Evolutionary conservation across 345 rosid species (phyloP), one percentile per base, ranked within the genome.

Genomic region (Pistacia integerrima): DNA sequence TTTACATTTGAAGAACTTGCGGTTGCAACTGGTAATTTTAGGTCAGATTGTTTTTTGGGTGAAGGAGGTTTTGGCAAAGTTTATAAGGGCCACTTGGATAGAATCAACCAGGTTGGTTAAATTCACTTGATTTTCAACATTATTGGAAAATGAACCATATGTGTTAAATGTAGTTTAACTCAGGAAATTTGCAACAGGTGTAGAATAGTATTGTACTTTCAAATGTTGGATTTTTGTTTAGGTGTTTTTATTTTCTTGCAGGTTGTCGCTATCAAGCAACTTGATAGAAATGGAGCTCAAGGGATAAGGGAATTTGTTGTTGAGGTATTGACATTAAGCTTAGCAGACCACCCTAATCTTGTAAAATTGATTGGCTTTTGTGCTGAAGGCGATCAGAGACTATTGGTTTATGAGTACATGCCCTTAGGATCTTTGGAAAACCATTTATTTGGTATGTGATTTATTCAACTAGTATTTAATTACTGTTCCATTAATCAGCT

Each of bases 31-130:
- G 86, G 82, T 2, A 87, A 91, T 85, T 94, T 94, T 58, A 83
- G 85, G 74, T 66, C 82, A 1, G 88, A 85, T 82, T 90, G 90
- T 85, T 90, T 90, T 69, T 72, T 94, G 49, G 97, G 98, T 36
- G 94, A 88, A 89, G 98, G 98, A 22, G 98, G 98, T 44, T 94
- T 94, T 60, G 98, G 97, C 13, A 90, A 87, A 84, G 97, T 94
- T 41, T 94, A 78, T 84, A 91, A 86, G 73, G 98, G 96, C 13
- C 62, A 64, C 69, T 64, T 93, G 69, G 88, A 86, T 69, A 88
- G 80, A 77, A 70, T 80, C 5, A 60, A 82, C 49, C 93, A 93
- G 93, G 98, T 89, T 41, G 64, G 82, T 82, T 51, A 56, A 46
- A 60, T 36, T 56, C 61, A 60, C 36, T 58, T 49, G 36, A 57